These are phyloP conservation scores for Podaxis mareebaensis DNA, from an alignment of 768 basidiomycete species.

Conservation along the genomic window DNA sequence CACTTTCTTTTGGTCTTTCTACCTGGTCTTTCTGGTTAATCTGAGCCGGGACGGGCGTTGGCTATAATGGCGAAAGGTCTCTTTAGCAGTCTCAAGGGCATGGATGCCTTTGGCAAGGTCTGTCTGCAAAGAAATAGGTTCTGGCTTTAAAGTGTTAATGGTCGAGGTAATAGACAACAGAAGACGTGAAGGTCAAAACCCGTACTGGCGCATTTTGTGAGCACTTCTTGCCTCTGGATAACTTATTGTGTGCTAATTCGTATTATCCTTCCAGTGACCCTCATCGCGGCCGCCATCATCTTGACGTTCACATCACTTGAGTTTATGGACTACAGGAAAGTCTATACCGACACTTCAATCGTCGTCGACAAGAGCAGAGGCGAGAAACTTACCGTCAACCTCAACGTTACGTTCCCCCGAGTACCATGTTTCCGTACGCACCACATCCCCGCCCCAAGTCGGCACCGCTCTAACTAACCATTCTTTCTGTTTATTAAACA, in stretches of 20 bases:
- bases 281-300: conserved; percentile 91
- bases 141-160: conserved; percentile 16
- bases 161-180: conserved; percentile 72
- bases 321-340: conserved; percentile 90
- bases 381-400: conserved; percentile 86
- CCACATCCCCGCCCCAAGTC: not conserved
- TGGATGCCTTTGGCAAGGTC: conserved; percentile 99
- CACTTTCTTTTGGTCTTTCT: conserved; percentile 22
- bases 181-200: conserved; percentile 99
- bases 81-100: conserved; percentile 77
- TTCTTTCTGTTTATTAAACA: not conserved
- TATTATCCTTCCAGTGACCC: conserved; percentile 63
- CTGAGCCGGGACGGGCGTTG: conserved; percentile 32
- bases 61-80: conserved; percentile 74
- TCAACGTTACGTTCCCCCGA: conserved; percentile 94
- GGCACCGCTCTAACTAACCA: not conserved
- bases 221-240: conserved; percentile 27
- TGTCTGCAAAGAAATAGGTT: conserved; percentile 21
- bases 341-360: conserved; percentile 87
- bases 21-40: conserved; percentile 15
- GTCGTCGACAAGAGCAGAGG: conserved; percentile 94
- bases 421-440: conserved; percentile 95
- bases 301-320: conserved; percentile 89
- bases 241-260: not conserved
- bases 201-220: conserved; percentile 87